Evolutionary conservation across 1,139 yeast genomes (phyloP).

Genomic region (Magnusiomyces magnusii): DNA sequence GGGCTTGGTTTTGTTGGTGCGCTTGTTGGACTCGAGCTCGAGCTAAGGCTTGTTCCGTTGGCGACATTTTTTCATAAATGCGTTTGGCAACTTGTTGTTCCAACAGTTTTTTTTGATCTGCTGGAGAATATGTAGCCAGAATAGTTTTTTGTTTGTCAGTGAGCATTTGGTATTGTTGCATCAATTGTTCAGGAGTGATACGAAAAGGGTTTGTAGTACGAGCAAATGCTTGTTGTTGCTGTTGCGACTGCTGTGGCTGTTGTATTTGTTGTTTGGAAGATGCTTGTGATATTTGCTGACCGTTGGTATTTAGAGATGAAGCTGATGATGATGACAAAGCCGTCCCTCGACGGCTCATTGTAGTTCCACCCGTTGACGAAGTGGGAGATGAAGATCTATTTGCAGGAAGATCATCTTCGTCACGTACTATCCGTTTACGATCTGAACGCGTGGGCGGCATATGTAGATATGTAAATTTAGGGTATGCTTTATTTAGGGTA

Average conservation of each 20-base stretch:
- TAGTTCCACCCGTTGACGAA: background rate
- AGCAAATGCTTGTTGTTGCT: background rate
- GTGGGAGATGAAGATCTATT: slow-evolving; percentile 4
- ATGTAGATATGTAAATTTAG: too few relatives aligned
- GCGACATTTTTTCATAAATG: background rate
- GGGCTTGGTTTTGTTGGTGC: background rate
- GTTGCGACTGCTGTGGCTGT: too few relatives aligned
- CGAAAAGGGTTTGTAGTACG: background rate
- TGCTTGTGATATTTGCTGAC: background rate
- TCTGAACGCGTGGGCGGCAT: slow-evolving; percentile 21
- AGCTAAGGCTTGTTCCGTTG: slow-evolving; percentile 2
- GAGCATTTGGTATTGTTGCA: slow-evolving; percentile 6
- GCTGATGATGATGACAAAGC: background rate
- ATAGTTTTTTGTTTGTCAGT: background rate
- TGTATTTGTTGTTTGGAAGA: background rate
- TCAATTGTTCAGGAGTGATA: background rate
- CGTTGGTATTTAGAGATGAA: background rate
- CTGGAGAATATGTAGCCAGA: background rate
- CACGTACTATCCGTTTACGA: slow-evolving; percentile 27
- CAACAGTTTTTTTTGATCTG: background rate
- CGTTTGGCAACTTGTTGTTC: background rate
- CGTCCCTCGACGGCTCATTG: background rate
- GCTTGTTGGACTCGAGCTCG: slow-evolving; percentile 7
- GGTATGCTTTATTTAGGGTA: too few relatives aligned
- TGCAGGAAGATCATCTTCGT: slow-evolving; percentile 23